These are phyloP conservation scores for Astraeus odoratus DNA, from an alignment of 768 basidiomycete species.

Conservation along the genomic window DNA sequence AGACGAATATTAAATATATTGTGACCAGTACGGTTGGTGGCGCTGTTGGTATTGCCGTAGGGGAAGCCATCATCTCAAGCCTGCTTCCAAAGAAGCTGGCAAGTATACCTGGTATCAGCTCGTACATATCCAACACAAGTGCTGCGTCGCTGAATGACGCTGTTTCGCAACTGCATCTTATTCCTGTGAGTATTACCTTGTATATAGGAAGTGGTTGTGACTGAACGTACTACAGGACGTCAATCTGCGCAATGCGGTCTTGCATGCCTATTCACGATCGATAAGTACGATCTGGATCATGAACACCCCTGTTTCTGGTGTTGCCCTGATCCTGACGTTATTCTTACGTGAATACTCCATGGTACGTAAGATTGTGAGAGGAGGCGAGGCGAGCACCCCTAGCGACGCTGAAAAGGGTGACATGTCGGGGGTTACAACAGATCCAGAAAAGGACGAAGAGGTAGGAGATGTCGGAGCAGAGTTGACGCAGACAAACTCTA, in stretches of 20 bases:
- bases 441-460: background rate
- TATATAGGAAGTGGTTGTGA: background rate
- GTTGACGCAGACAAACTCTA: background rate
- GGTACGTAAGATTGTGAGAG: slow-evolving; percentile 40
- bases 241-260: slow-evolving; percentile 38
- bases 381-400: slow-evolving; percentile 14
- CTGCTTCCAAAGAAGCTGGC: slow-evolving; percentile 34
- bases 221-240: slow-evolving; percentile 35
- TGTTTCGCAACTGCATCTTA: slow-evolving; percentile 20
- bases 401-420: slow-evolving; percentile 29
- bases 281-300: slow-evolving; percentile 62
- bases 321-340: slow-evolving; percentile 43
- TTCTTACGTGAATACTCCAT: slow-evolving; percentile 57
- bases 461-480: background rate
- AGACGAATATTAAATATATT: slow-evolving; percentile 3
- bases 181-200: slow-evolving; percentile 6
- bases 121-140: slow-evolving; percentile 30
- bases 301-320: slow-evolving; percentile 49
- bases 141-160: slow-evolving; percentile 39
- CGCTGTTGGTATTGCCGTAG: slow-evolving; percentile 69
- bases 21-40: slow-evolving; percentile 56
- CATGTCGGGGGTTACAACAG: background rate
- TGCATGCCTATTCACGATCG: slow-evolving; percentile 57
- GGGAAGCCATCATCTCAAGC: slow-evolving; percentile 63
- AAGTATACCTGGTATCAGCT: slow-evolving; percentile 25